These are phyloP conservation scores for Saccharomycopsis phalli DNA, from an alignment of 1,139 yeast genomes.

Conservation along the genomic window DNA sequence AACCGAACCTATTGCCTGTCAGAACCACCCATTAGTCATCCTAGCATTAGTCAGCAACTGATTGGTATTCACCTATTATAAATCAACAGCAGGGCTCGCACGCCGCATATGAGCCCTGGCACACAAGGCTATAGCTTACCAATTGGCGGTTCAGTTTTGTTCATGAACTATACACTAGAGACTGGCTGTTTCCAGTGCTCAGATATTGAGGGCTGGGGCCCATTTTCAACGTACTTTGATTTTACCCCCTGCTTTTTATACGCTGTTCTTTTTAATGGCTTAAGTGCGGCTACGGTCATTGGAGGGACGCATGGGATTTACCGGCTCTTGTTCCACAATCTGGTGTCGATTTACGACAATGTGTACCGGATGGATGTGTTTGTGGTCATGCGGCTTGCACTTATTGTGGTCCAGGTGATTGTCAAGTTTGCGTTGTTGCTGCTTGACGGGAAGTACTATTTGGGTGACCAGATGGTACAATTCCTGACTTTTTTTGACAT, in stretches of 20 bases:
- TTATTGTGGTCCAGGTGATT: conserved; percentile 26
- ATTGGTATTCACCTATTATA: no score
- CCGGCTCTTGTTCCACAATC: conserved; percentile 23
- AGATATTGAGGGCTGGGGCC: conserved; percentile 58
- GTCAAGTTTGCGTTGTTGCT: conserved; percentile 21
- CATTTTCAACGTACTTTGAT: conserved; percentile 54
- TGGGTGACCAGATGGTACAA: conserved; percentile 22
- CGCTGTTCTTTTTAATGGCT: conserved; percentile 49
- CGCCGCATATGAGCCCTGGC: no score
- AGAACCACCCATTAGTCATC: no score
- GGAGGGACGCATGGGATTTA: conserved; percentile 42
- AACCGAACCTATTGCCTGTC: no score
- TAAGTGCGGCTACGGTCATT: conserved; percentile 45
- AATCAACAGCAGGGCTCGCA: no score
- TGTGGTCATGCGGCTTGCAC: conserved; percentile 29
- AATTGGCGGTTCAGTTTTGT: no score
- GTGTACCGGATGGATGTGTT: conserved; percentile 7
- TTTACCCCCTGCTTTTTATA: conserved; percentile 78
- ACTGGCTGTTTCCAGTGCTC: not conserved
- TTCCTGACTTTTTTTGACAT: conserved; percentile 23
- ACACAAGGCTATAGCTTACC: no score
- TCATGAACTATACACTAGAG: no score
- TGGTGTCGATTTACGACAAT: not conserved
- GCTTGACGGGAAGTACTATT: conserved; percentile 20
- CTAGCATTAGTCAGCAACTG: no score